Evolutionary conservation across 2,329 filamentous ascomycete species (phyloP).

Genomic region (Leptographium galeiforme): DNA sequence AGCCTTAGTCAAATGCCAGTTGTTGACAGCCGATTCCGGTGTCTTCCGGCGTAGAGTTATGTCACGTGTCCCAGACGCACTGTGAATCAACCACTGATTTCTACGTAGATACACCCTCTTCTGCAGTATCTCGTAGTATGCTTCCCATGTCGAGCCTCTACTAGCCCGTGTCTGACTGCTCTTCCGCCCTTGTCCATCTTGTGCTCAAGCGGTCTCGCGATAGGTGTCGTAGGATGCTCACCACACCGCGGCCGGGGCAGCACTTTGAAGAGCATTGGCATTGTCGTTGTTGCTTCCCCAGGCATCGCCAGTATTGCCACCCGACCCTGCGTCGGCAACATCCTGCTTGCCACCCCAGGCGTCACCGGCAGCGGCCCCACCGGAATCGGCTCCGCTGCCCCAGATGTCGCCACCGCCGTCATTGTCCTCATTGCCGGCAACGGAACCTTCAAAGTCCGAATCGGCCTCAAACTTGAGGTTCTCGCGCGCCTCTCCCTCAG

Average conservation of each 20-base stretch:
- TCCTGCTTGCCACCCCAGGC: not conserved
- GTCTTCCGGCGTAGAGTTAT: not conserved
- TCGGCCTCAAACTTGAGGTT: slow-evolving; percentile 43
- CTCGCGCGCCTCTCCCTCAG: slow-evolving; percentile 34
- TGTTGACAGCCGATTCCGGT: not conserved
- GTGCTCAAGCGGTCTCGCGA: too few relatives aligned
- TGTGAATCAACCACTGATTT: too few relatives aligned
- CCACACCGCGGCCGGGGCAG: too few relatives aligned
- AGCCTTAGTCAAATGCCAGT: not conserved
- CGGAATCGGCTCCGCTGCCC: too few relatives aligned
- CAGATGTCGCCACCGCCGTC: not conserved
- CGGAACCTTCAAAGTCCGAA: slow-evolving; percentile 32
- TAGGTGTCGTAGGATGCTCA: too few relatives aligned
- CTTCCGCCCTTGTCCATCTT: too few relatives aligned
- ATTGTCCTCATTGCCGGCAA: slow-evolving; percentile 10
- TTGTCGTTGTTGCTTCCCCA: not conserved
- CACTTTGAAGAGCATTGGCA: not conserved
- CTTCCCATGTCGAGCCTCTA: not conserved
- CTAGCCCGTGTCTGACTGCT: not conserved
- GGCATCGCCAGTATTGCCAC: not conserved
- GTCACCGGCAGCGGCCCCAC: too few relatives aligned
- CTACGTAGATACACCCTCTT: too few relatives aligned
- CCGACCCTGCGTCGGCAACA: not conserved
- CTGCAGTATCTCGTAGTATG: too few relatives aligned
- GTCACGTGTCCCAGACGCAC: too few relatives aligned